These are phyloP conservation scores for Claviceps arundinis DNA, from an alignment of 2,329 filamentous ascomycete genomes.

Conservation along the genomic window DNA sequence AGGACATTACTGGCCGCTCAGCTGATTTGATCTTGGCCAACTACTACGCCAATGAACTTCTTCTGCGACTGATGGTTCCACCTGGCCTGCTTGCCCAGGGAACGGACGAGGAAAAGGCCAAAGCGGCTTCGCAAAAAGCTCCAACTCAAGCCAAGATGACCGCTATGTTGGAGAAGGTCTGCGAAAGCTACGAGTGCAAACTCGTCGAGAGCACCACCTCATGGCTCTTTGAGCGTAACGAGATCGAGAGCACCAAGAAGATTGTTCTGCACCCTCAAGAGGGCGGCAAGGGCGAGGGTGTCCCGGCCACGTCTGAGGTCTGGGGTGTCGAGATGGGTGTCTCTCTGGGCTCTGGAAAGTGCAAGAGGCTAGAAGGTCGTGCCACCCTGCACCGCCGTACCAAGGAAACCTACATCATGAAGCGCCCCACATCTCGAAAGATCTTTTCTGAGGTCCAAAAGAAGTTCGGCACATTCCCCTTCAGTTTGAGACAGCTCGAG, in stretches of 20 bases:
- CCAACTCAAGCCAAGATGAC: conserved; percentile 81
- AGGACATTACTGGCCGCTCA: conserved; percentile 57
- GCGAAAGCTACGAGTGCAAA: conserved; percentile 80
- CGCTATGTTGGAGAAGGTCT: conserved; percentile 77
- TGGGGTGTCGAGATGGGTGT: conserved; percentile 97
- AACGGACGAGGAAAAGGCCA: conserved; percentile 90
- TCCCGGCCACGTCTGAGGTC: conserved; percentile 79
- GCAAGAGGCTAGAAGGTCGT: conserved; percentile 80
- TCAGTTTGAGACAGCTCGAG: conserved; percentile 91
- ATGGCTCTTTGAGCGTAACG: conserved; percentile 92
- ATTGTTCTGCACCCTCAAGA: conserved; percentile 83
- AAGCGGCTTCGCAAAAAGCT: conserved; percentile 69
- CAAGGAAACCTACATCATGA: conserved; percentile 79
- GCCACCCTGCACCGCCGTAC: conserved; percentile 90
- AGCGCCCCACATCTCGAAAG: conserved; percentile 86
- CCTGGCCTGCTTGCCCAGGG: conserved; percentile 73
- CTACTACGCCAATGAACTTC: conserved; percentile 89
- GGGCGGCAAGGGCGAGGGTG: conserved; percentile 79
- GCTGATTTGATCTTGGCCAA: conserved; percentile 86
- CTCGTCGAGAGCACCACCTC: conserved; percentile 96
- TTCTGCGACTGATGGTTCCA: conserved; percentile 81
- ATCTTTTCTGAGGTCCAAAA: conserved; percentile 88
- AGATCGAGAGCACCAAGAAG: conserved; percentile 96
- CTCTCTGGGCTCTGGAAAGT: conserved; percentile 81
- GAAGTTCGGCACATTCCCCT: conserved; percentile 96